Conservation (phyloP, 2,329 filamentous ascomycete species). For the Arthrobotrys sinensis region DNA sequence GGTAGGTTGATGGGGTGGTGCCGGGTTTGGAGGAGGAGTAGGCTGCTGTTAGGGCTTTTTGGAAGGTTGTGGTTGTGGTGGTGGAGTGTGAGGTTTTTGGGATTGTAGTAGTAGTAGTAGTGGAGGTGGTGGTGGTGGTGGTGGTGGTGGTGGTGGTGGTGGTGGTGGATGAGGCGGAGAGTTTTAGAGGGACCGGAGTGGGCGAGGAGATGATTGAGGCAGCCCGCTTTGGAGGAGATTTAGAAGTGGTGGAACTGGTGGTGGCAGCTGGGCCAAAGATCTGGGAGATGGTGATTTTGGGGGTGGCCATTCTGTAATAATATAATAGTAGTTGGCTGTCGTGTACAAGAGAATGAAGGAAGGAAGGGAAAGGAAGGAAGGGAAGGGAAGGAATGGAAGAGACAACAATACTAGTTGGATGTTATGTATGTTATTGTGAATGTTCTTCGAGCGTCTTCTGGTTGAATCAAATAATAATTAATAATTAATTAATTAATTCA, state of each 20-base stretch:
- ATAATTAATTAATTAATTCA: too few species aligned
- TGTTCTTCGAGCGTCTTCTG: background rate
- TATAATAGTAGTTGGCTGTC: background rate
- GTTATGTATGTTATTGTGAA: too few species aligned
- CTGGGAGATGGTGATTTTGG: slow-evolving; percentile 6
- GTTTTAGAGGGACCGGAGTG: background rate
- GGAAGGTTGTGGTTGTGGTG: background rate
- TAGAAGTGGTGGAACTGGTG: too few species aligned
- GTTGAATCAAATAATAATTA: too few species aligned
- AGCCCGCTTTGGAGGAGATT: background rate
- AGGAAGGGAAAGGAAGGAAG: too few species aligned
- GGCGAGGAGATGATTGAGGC: slow-evolving; percentile 15
- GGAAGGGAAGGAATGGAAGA: too few species aligned
- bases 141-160: background rate
- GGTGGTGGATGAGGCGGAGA: background rate
- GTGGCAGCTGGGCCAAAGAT: too few species aligned
- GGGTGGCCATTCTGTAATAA: background rate
- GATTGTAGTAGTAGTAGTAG: too few species aligned
- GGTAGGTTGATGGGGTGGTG: background rate
- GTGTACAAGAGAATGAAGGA: background rate
- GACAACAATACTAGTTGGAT: too few species aligned
- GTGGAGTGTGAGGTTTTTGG: background rate
- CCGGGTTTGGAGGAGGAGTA: slow-evolving; percentile 30
- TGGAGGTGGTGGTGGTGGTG: background rate
- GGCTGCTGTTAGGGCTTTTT: slow-evolving; percentile 13